Conservation (phyloP, 2,329 filamentous ascomycete species). For the Ambrosiella xylebori region DNA sequence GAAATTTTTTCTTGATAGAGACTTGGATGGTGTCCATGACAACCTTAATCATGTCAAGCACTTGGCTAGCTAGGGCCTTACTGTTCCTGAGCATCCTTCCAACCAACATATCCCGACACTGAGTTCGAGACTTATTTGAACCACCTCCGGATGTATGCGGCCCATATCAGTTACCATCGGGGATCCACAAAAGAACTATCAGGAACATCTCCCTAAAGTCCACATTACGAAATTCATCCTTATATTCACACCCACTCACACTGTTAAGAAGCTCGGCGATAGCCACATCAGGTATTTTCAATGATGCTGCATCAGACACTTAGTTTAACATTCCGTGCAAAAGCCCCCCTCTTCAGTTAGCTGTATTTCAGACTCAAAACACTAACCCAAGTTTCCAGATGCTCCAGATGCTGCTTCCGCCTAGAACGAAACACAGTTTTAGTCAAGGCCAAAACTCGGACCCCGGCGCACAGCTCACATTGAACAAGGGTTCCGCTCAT, state of each 20-base stretch:
- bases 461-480: background rate
- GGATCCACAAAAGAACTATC: background rate
- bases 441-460: conserved; percentile 1
- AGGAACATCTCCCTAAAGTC: background rate
- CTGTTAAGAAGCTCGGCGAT: background rate
- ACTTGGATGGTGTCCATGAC: background rate
- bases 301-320: background rate
- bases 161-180: background rate
- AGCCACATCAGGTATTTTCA: background rate
- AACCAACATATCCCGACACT: background rate
- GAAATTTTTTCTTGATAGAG: background rate
- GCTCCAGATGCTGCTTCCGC: conserved; percentile 3
- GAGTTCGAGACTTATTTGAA: background rate
- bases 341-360: background rate
- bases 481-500: background rate
- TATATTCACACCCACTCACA: background rate
- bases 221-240: background rate
- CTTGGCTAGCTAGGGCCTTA: background rate
- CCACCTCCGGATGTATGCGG: background rate
- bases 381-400: background rate
- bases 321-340: background rate
- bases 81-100: background rate
- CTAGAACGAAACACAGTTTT: conserved; percentile 1
- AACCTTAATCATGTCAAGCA: background rate
- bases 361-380: background rate